Conservation (phyloP, 2,329 filamentous ascomycete species). For the Mycosphaerelloides madeirae region DNA sequence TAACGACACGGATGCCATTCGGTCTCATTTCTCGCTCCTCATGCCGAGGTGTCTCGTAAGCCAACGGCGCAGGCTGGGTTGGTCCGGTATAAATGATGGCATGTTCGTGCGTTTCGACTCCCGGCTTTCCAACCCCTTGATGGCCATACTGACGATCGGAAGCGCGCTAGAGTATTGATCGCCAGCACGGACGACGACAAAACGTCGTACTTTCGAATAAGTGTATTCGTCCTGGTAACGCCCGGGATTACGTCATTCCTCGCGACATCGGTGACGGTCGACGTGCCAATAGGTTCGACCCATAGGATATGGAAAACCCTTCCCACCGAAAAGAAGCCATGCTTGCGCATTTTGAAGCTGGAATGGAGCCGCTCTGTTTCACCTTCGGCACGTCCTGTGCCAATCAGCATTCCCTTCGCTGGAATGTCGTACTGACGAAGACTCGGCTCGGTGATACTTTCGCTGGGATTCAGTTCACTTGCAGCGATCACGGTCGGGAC, state of each 20-base stretch:
- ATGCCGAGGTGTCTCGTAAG: background rate
- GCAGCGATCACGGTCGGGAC: conserved; percentile 5
- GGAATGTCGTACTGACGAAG: conserved; percentile 1
- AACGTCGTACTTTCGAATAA: conserved; percentile 23
- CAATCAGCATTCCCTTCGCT: conserved; percentile 2
- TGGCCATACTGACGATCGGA: conserved; percentile 24
- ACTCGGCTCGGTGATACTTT: conserved; percentile 9
- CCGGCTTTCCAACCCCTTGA: conserved; percentile 18
- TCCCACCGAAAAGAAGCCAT: conserved; percentile 16
- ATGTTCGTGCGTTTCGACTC: conserved; percentile 22
- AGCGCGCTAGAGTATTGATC: conserved; percentile 17
- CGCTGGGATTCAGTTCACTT: background rate
- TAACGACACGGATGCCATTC: conserved; percentile 2
- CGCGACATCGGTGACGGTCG: conserved; percentile 2
- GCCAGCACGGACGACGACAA: conserved; percentile 22
- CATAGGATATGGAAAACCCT: conserved; percentile 20
- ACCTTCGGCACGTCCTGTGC: background rate
- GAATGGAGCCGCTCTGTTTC: conserved; percentile 6
- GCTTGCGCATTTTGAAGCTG: background rate
- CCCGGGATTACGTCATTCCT: conserved; percentile 2
- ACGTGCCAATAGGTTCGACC: conserved; percentile 21
- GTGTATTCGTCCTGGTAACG: conserved; percentile 12
- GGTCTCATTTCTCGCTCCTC: conserved; percentile 6
- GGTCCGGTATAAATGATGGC: conserved; percentile 23
- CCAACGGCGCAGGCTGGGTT: conserved; percentile 1